Percentiles rank a stretch among this genome's conserved stretches.
Conservation (phyloP, 2,329 filamentous ascomycete genomes). For the Clonostachys chloroleuca region DNA sequence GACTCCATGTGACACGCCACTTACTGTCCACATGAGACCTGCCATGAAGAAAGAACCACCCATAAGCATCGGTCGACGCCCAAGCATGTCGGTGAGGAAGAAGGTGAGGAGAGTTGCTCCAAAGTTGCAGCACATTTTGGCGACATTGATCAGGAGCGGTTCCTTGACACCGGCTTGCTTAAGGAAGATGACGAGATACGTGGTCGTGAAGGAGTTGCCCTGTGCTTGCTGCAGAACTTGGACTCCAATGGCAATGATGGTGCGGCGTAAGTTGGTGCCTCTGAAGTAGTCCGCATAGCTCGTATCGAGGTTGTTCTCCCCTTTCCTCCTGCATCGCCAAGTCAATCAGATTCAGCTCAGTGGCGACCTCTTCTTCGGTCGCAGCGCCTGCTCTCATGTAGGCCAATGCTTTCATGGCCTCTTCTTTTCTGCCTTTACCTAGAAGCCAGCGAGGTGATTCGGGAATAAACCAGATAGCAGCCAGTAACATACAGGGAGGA, state of each 20-base stretch:
- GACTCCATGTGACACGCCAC: not conserved
- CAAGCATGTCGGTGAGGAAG: conserved; percentile 6
- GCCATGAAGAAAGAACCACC: conserved; percentile 5
- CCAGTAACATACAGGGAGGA: conserved; percentile 1
- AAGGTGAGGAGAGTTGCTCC: conserved; percentile 4
- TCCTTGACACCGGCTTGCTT: conserved; percentile 7
- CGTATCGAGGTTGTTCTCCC: conserved; percentile 8
- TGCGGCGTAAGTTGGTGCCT: conserved; percentile 32
- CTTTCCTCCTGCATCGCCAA: conserved; percentile 6
- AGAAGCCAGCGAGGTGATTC: conserved; percentile 10
- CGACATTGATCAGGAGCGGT: not conserved
- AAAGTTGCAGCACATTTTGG: conserved; percentile 1
- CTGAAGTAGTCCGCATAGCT: conserved; percentile 39
- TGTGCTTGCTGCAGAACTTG: conserved; percentile 22
- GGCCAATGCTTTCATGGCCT: conserved; percentile 6
- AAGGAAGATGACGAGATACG: conserved; percentile 13
- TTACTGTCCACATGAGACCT: conserved; percentile 3
- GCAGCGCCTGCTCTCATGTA: conserved; percentile 4
- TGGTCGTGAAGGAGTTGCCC: conserved; percentile 10
- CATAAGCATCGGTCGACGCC: conserved; percentile 7
- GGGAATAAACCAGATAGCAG: conserved; percentile 5
- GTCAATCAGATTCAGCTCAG: conserved; percentile 4
- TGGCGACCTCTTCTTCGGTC: conserved; percentile 3
- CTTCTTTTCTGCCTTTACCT: conserved; percentile 5
- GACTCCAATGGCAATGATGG: conserved; percentile 32